Conservation (phyloP, 1,139 yeast species). For the Yamadazyma buinensis region DNA sequence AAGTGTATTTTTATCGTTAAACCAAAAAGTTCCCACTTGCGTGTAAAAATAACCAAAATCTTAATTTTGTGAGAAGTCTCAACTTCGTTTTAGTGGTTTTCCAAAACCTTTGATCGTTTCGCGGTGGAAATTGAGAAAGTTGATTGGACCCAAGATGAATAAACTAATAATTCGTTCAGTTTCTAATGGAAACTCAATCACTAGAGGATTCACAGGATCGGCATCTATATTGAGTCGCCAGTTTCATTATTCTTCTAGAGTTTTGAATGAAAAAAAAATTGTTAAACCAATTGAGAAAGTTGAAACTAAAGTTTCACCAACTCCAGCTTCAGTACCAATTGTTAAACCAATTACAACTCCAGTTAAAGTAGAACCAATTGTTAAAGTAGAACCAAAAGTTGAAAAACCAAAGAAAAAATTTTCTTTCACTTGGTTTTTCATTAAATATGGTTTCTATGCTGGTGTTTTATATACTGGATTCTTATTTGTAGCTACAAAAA, state of each 20-base stretch:
- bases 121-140: constrained; percentile 1
- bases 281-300: not conserved
- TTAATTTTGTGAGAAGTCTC: not conserved
- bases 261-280: no score
- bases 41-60: not conserved
- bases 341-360: not conserved
- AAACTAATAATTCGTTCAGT: constrained; percentile 3
- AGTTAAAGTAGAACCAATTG: no score
- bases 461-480: constrained; percentile 37
- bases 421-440: constrained; percentile 30
- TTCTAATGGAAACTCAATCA: not conserved
- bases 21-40: no score
- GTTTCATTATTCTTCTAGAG: no score
- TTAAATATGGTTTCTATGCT: constrained; percentile 28
- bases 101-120: no score
- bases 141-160: constrained; percentile 5
- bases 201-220: no score
- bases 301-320: not conserved
- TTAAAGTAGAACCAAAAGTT: constrained; percentile 1
- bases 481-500: constrained; percentile 42
- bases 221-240: no score
- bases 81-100: not conserved
- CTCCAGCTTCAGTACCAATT: no score
- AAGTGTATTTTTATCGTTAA: no score
- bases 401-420: constrained; percentile 22